Evolutionary conservation across 108 stramenopile species (phyloP), one percentile per base, ranked within the genome.

Genomic region (Skeletonema potamos): DNA sequence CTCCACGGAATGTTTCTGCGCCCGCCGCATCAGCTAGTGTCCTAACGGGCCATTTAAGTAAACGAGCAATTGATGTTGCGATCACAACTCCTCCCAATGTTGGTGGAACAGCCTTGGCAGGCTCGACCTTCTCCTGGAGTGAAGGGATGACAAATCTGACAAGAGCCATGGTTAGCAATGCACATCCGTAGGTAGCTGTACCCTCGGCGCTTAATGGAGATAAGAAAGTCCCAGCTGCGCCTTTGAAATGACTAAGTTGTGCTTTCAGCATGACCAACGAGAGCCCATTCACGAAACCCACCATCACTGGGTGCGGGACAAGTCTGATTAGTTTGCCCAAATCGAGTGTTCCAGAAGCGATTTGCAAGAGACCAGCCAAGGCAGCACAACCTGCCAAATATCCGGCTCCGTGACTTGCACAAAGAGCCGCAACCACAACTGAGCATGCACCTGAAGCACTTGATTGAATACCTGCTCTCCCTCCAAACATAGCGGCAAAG

Each of bases 201-300:
- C 87, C 88, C 27, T 73, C 64, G 1, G 58, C 22, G 39, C 48
- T 74, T 1, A 73, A 27, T 11, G 82, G 62, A 6, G 82, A 74
- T 34, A 86, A 51, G 61, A 86, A 86, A 9, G 22, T 72, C 3
- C 85, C 84, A 24, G 43, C 64, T 13, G 59, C 67, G 15, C 80
- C 61, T 61, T 85, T 68, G 77, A 96, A 97, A 66, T 89, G 87
- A 8, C 68, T 76, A 62, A 96, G 66, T 70, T 97, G 96, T 11
- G 95, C 92, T 61, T 85, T 83, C n/a, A 88, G 74, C 87, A 97
- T 93, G 36, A 97, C 92, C 2, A 96, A 56, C n/a, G 91, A 86
- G 54, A 97, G 74, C 24, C 96, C 95, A 70, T 96, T 96, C 22
- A 93, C 93, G 70, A 97, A 97, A 1, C 95, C 95, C 15, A 96